Evolutionary conservation across 2,329 filamentous ascomycete species (phyloP).

Genomic region (Fusarium equiseti): DNA sequence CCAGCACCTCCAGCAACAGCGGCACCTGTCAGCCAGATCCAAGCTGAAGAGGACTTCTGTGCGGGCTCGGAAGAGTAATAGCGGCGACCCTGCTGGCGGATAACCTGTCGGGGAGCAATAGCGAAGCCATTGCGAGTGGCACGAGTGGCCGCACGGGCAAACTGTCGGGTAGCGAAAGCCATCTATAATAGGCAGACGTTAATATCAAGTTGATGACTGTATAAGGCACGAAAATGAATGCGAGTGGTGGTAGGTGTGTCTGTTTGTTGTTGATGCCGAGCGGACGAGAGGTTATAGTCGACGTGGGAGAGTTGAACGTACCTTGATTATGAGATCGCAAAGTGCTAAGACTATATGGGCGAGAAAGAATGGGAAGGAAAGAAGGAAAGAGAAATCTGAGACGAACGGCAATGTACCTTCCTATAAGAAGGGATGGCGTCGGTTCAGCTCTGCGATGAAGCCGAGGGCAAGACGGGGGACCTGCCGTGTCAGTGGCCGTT

Average conservation of each 20-base stretch:
- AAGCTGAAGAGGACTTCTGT: slow-evolving; percentile 61
- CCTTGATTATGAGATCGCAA: slow-evolving; percentile 31
- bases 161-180: slow-evolving; percentile 63
- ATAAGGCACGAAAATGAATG: not conserved
- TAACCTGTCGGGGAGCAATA: slow-evolving; percentile 72
- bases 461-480: slow-evolving; percentile 27
- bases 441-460: slow-evolving; percentile 32
- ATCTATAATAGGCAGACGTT: slow-evolving; percentile 44
- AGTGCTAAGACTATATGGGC: slow-evolving; percentile 21
- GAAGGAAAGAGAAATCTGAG: slow-evolving; percentile 1
- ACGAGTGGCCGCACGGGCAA: slow-evolving; percentile 70
- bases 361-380: slow-evolving; percentile 14
- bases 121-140: slow-evolving; percentile 69
- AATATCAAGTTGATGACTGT: slow-evolving; percentile 12
- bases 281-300: not conserved
- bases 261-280: not conserved
- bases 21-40: slow-evolving; percentile 70
- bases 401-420: slow-evolving; percentile 13
- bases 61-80: slow-evolving; percentile 80
- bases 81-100: slow-evolving; percentile 80
- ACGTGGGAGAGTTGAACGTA: slow-evolving; percentile 24
- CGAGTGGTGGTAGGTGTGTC: not conserved
- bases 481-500: slow-evolving; percentile 30
- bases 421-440: slow-evolving; percentile 36
- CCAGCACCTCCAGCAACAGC: slow-evolving; percentile 72